Base-by-base conservation (phyloP, 2,329 filamentous ascomycete species). In the Hypoxylon sp. region DNA sequence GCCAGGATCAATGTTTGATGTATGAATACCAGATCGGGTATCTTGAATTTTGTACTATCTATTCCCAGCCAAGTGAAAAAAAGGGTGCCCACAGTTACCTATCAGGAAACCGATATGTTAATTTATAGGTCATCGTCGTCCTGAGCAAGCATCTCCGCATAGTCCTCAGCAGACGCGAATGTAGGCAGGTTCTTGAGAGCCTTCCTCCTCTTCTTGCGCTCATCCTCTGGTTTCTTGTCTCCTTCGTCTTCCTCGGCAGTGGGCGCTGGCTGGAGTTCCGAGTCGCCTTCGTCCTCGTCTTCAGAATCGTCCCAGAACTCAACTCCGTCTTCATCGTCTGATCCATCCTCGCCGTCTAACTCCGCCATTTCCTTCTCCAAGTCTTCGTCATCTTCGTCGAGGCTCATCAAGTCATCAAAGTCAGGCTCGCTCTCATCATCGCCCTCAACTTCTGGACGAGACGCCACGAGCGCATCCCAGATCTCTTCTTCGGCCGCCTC, bases 101-200 rank as follows among this genome's bases (percentile, higher is more conserved):
- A 46, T 29, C 3, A 6, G 11, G 8, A 24, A 19, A 8, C n/a
- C 24, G 31, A 7, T 19, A 10, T 21, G 6, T 31, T 31, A 17
- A 35, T 42, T 63, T 72, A 75, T 21, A 72, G 50, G 29, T 66
- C 65, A 4, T 71, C 81, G 17, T 89, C 89, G 56, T 96, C 93
- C 70, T 89, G 87, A 3, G 86, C 92, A 78, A 97, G 81, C 82
- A 97, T 86, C 75, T 92, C 92, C 15, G 94, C 95, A 80, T 98
- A 99, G 79, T 98, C 96, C 60, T 98, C 96, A 32, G 87, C 92
- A 32, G 93, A 97, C 19, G 97, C 96, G 83, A 99, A 99, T 37
- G 90, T 97, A 6, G 96, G 96, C 73, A 99, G 84, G 71, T 89
- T 89, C 87, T 94, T 97, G 80, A 98, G 85, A 83, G 93, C 93